A percentile compares a stretch with the other conserved stretches of the same genome.
These are phyloP conservation scores for Aspergillus cejpii DNA, from an alignment of 2,329 filamentous ascomycete genomes.

Conservation along the genomic window DNA sequence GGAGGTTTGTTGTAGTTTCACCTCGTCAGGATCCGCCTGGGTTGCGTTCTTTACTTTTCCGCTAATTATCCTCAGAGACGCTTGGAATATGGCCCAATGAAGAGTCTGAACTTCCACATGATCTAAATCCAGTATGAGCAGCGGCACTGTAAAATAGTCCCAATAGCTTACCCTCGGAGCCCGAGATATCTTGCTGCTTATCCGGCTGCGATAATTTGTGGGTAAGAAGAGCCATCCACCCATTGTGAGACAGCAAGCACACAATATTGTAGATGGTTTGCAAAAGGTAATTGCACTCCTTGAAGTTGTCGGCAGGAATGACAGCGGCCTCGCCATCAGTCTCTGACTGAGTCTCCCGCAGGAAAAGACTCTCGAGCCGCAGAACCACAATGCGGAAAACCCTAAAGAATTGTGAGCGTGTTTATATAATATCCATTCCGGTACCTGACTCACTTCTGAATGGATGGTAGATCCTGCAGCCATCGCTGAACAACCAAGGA, in stretches of 20 bases:
- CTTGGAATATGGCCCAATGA: constrained; percentile 31
- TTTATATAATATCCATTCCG: not conserved
- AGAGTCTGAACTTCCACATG: constrained; percentile 26
- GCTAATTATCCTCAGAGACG: constrained; percentile 26
- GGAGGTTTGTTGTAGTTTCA: constrained; percentile 64
- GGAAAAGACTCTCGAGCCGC: constrained; percentile 30
- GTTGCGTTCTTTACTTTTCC: constrained; percentile 13
- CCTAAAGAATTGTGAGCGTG: constrained; percentile 19
- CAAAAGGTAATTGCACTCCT: constrained; percentile 71
- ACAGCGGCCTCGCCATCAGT: constrained; percentile 42
- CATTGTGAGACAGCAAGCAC: constrained; percentile 58
- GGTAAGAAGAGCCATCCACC: constrained; percentile 64
- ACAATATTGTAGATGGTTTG: constrained; percentile 68
- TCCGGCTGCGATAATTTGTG: constrained; percentile 50
- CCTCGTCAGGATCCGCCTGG: constrained; percentile 47
- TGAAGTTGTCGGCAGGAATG: constrained; percentile 55
- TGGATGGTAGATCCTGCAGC: constrained; percentile 56
- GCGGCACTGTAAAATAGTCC: constrained; percentile 1
- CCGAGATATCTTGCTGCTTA: constrained; percentile 39
- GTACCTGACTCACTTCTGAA: constrained; percentile 42
- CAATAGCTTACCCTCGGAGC: constrained; percentile 44
- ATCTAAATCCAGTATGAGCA: constrained; percentile 16
- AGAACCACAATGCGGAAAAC: constrained; percentile 34
- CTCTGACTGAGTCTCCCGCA: constrained; percentile 17
- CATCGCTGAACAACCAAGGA: constrained; percentile 73